Percentiles rank a stretch among this genome's conserved stretches.
Evolutionary conservation across 129 eudicot genomes (phyloP).

Genomic region (Solidago caesia): DNA sequence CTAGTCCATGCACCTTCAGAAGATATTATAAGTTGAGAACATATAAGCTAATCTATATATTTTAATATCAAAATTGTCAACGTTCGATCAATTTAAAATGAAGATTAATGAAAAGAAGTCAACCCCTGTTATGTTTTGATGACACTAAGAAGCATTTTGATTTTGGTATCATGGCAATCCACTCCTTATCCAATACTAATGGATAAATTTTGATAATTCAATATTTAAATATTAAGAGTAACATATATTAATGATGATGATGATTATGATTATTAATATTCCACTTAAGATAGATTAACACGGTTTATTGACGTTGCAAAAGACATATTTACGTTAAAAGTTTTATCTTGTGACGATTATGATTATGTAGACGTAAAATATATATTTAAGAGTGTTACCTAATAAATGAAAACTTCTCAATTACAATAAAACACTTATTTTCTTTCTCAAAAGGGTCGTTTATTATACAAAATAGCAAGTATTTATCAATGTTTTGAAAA

Average conservation of each 20-base stretch:
- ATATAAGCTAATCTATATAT: constrained; percentile 3
- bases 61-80: constrained; percentile 18
- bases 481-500: too few species aligned
- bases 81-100: background rate
- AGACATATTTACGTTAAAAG: too few species aligned
- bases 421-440: too few species aligned
- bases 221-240: constrained; percentile 11
- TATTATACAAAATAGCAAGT: too few species aligned
- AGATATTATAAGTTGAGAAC: constrained; percentile 15
- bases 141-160: constrained; percentile 23
- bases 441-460: too few species aligned
- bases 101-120: background rate
- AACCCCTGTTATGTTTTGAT: constrained; percentile 23
- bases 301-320: background rate
- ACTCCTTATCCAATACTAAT: constrained; percentile 23
- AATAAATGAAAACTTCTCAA: too few species aligned
- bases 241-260: constrained; percentile 14
- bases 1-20: constrained; percentile 20
- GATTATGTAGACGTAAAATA: too few species aligned
- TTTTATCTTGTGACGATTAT: too few species aligned
- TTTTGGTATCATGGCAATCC: constrained; percentile 25
- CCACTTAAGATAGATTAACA: constrained; percentile 6
- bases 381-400: too few species aligned
- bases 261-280: too few species aligned
- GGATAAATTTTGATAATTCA: constrained; percentile 12